Evolutionary conservation across 2,329 filamentous ascomycete species (phyloP).

Genomic region (Magnaporthiopsis rhizophila): DNA sequence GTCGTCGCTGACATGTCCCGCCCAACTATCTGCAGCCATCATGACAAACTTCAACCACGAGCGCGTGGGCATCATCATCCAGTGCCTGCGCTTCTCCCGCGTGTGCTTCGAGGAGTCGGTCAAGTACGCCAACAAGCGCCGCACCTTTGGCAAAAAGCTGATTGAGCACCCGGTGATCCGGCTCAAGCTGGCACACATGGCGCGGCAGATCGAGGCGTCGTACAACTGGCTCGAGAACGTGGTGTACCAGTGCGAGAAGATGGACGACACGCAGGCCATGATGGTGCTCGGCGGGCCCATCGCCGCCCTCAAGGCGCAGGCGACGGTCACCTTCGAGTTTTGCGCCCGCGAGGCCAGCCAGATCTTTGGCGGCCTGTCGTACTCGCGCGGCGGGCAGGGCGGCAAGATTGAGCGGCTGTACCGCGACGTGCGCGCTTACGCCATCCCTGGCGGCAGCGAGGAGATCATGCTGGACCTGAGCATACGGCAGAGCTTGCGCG

Average conservation of each 20-base stretch:
- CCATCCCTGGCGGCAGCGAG: slow-evolving; percentile 90
- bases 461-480: slow-evolving; percentile 98
- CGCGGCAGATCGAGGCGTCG: slow-evolving; percentile 92
- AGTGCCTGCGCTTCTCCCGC: slow-evolving; percentile 88
- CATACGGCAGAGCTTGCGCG: slow-evolving; percentile 71
- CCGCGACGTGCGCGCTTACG: slow-evolving; percentile 90
- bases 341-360: slow-evolving; percentile 93
- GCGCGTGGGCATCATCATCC: slow-evolving; percentile 97
- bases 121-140: slow-evolving; percentile 95
- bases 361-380: slow-evolving; percentile 92
- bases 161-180: slow-evolving; percentile 97
- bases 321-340: slow-evolving; percentile 93
- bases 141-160: slow-evolving; percentile 92
- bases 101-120: slow-evolving; percentile 96
- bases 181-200: slow-evolving; percentile 97
- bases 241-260: slow-evolving; percentile 85
- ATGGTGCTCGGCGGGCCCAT: slow-evolving; percentile 91
- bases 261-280: slow-evolving; percentile 95
- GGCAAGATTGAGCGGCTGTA: slow-evolving; percentile 93
- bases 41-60: slow-evolving; percentile 99
- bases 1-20: slow-evolving; percentile 11
- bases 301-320: slow-evolving; percentile 86
- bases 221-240: slow-evolving; percentile 96
- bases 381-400: slow-evolving; percentile 88
- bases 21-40: slow-evolving; percentile 52